Evolutionary conservation across 306 rosid species (phyloP).

Genomic region (Medicago truncatula): MtrunA17r5.0-ANR NC_053043.1:7556501-7557000

Average conservation of each 20-base stretch:
- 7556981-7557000: slow-evolving; percentile 59
- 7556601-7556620: too few species aligned
- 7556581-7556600: too few species aligned
- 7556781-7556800: not conserved
- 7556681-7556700: too few species aligned
- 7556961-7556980: slow-evolving; percentile 92
- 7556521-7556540: too few species aligned
- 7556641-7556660: not conserved
- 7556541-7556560: not conserved
- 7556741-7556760: not conserved
- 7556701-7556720: not conserved
- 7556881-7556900: not conserved
- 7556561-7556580: slow-evolving; percentile 7
- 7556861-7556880: not conserved
- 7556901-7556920: not conserved
- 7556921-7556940: slow-evolving; percentile 22
- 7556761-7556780: not conserved
- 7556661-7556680: not conserved
- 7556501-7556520: too few species aligned
- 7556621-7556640: too few species aligned
- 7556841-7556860: too few species aligned
- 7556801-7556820: not conserved
- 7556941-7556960: slow-evolving; percentile 60
- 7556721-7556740: not conserved
- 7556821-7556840: too few species aligned